Base-by-base conservation (phyloP, 2,329 filamentous ascomycete genomes). In the Colletotrichum orbiculare region DNA sequence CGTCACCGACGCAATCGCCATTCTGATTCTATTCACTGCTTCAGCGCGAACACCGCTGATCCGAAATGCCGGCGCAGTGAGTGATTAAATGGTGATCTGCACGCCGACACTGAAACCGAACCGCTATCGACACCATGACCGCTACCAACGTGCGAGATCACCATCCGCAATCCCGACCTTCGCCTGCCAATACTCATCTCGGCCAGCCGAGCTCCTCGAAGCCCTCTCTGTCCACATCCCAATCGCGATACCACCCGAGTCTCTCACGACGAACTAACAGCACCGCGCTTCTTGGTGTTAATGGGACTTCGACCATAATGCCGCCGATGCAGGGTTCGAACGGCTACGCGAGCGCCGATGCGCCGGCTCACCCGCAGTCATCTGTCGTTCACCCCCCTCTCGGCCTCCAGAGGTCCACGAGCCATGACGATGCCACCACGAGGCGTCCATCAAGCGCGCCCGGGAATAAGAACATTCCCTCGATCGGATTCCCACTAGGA, bases 361-460 rank as follows among this genome's bases (percentile, higher is more conserved):
- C 58, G 63, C 62, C 63, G 49, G 52, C 53, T 13, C 58, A 63
- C 34, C 58, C 52, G 9, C 54, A 47, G 39, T 47, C 63, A 7
- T 35, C 42, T 6, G 47, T 37, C 38, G 42, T 47, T 49, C 39
- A 54, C 47, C 58, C 53, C 17, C 58, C 58, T 42, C 37, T 57
- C 56, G 63, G 46, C 35, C 63, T 66, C 17, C 67, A 67, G 47
- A 55, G 67, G 52, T 68, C 67, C 43, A 67, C 64, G 35, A 68
- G 64, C 60, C 64, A 67, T 46, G 56, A 54, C 38, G 64, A 64
- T 12, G 39, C 38, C 56, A 41, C 46, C 43, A 77, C 79, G 56
- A 75, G 72, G 58, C 80, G 83, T 12, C 81, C 81, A 25, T 81
- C 79, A 7, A 85, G 78, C 64, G 83, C 81, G 6, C 81, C 82